Evolutionary conservation across 495 filamentous ascomycete genomes (phyloP), one percentile per base, ranked within the genome.

Genomic region (Hypoxylon perforatum): DNA sequence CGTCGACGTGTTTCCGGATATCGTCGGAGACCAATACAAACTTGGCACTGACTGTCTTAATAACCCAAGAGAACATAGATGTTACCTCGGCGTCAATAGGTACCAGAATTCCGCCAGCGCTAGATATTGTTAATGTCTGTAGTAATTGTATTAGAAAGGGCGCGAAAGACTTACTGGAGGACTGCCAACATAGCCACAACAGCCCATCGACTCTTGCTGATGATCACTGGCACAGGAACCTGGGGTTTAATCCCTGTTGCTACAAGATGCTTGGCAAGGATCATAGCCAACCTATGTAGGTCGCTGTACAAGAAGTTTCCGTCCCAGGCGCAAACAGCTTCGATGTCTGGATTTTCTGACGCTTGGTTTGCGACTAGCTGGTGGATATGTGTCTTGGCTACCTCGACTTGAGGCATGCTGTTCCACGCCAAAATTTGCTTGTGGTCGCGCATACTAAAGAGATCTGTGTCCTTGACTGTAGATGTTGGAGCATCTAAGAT

Each of bases 151-250:
- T 28, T 30, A 14, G 17, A 54, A 46, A 5, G 10, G 28, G 23
- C 25, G 30, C 25, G 11, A 58, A 21, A 4, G 18, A 73, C 77
- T 63, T 74, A 81, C 77, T 81, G 78, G 8, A 83, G 63, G 10
- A 83, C 77, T 9, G 79, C 76, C 17, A 84, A 57, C 78, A 84
- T 82, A 18, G 80, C 77, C 23, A 84, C 76, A 10, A 80, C 71
- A 11, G 80, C 76, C 52, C 81, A 77, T 38, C 76, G 70, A 49
- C 75, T 74, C 69, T 82, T 84, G 38, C 80, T 74, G 57, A 83
- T 72, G 1, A 81, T 76, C 28, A 84, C 77, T 0, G 81, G 81
- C 3, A 84, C 76, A 4, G 81, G 76, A 7, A 73, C 73, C 19
- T 77, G 78, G 0, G 77, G 78, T 12, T 76, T 77, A 14, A 83